These are phyloP conservation scores for Xylaria sp. DNA, from an alignment of 2,329 filamentous ascomycete species.

Conservation along the genomic window DNA sequence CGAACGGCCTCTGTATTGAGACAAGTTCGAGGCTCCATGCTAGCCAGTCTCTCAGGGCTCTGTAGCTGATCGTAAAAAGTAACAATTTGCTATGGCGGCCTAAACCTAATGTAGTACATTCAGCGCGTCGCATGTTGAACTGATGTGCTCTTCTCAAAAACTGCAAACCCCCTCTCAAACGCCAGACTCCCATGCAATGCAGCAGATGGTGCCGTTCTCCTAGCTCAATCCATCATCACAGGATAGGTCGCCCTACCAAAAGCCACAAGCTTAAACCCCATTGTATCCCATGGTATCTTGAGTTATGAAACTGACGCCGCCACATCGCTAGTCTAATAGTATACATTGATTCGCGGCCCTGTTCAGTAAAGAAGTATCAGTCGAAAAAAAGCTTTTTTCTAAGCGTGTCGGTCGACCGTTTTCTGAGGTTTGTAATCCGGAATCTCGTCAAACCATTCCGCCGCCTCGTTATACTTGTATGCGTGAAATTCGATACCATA, in stretches of 20 bases:
- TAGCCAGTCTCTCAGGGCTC: neutral
- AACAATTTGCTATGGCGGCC: constrained; percentile 9
- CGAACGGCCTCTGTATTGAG: constrained; percentile 6
- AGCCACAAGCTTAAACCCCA: constrained; percentile 14
- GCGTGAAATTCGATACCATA: constrained; percentile 98
- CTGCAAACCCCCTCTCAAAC: constrained; percentile 14
- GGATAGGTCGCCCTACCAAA: constrained; percentile 23
- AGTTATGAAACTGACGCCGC: constrained; percentile 29
- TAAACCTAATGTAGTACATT: constrained; percentile 7
- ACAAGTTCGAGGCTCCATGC: constrained; percentile 8
- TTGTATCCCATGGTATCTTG: constrained; percentile 39
- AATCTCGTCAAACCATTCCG: constrained; percentile 84
- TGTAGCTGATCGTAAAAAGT: constrained; percentile 14
- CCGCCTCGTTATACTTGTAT: constrained; percentile 85
- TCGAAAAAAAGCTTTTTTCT: constrained; percentile 21
- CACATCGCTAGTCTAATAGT: constrained; percentile 30
- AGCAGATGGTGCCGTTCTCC: constrained; percentile 13
- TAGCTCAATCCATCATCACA: constrained; percentile 21
- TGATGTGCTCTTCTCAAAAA: constrained; percentile 8
- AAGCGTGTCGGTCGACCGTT: constrained; percentile 58
- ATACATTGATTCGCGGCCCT: constrained; percentile 29
- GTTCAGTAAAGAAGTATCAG: constrained; percentile 11
- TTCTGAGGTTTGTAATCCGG: constrained; percentile 83
- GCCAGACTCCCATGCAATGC: constrained; percentile 31
- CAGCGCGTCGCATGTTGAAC: constrained; percentile 5